phyloP scores from a whole-genome alignment of 1,284 basidiomycete genomes.

The Ustilago shanxiensis region DNA sequence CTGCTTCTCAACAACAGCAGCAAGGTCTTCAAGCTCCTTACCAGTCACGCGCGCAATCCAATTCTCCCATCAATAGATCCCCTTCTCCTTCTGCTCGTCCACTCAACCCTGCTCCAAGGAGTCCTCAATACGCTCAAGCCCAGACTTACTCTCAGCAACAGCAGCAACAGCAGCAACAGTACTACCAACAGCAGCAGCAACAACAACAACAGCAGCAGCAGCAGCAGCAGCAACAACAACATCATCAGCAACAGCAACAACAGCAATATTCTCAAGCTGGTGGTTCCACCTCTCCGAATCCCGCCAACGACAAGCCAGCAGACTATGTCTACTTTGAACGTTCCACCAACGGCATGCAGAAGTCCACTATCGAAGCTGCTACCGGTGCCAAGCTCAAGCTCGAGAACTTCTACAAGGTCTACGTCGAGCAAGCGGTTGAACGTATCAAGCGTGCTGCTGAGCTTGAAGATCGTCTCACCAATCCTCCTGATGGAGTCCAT shows the following conservation, averaged over 20 bases:
- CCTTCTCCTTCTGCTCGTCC: constrained; percentile 51
- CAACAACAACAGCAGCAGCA: constrained; percentile 29
- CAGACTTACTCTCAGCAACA: constrained; percentile 43
- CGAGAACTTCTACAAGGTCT: constrained; percentile 97
- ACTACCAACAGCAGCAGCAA: constrained; percentile 8
- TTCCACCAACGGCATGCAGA: constrained; percentile 83
- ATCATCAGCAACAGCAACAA: constrained; percentile 38
- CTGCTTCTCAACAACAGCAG: constrained; percentile 38
- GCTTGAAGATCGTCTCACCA: constrained; percentile 83
- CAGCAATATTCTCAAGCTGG: constrained; percentile 32
- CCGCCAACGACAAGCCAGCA: constrained; percentile 71
- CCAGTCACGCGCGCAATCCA: constrained; percentile 13
- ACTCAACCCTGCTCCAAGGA: constrained; percentile 29
- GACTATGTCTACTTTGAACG: constrained; percentile 97
- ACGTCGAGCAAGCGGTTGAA: constrained; percentile 90
- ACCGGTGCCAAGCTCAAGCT: constrained; percentile 97
- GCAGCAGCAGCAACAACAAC: constrained; percentile 32
- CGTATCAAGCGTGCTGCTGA: constrained; percentile 91
- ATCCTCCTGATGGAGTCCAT: constrained; percentile 59
- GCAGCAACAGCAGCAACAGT: constrained; percentile 35
- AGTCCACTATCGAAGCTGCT: constrained; percentile 89
- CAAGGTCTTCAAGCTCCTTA: constrained; percentile 53
- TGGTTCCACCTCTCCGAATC: constrained; percentile 45
- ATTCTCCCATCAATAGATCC: constrained; percentile 40
- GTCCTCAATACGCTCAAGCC: constrained; percentile 45